phyloP scores from a whole-genome alignment of 2,329 filamentous ascomycete genomes.

The Fusarium protoensiforme region DNA sequence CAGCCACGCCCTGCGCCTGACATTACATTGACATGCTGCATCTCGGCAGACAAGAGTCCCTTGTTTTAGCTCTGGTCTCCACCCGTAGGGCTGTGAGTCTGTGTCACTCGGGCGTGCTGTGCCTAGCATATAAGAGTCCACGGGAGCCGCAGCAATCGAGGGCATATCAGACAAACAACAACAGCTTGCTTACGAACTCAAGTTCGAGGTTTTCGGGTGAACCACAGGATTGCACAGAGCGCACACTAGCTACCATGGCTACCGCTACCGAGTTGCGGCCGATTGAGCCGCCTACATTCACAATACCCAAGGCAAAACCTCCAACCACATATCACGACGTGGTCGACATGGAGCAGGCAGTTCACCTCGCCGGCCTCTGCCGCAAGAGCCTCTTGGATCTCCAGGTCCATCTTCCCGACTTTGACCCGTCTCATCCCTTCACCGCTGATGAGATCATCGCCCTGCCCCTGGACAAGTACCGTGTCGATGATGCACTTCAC shows the following conservation, averaged over 20 bases:
- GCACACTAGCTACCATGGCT: constrained; percentile 40
- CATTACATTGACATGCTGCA: constrained; percentile 11
- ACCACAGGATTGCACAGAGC: neutral
- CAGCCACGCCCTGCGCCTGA: constrained; percentile 35
- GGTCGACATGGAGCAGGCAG: constrained; percentile 42
- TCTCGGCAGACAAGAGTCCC: neutral
- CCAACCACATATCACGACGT: constrained; percentile 4
- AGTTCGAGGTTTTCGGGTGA: neutral
- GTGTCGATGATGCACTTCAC: constrained; percentile 46
- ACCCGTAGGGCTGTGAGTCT: constrained; percentile 30
- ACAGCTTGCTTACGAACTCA: neutral
- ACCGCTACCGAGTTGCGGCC: constrained; percentile 46
- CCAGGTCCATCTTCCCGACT: constrained; percentile 37
- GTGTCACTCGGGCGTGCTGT: neutral
- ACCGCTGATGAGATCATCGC: constrained; percentile 50
- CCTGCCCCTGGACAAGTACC: constrained; percentile 45
- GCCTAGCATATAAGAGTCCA: constrained; percentile 15
- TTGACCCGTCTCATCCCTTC: constrained; percentile 45
- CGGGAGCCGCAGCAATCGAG: neutral
- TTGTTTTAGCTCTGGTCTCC: constrained; percentile 13
- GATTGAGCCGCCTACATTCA: constrained; percentile 30
- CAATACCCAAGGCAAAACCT: constrained; percentile 1
- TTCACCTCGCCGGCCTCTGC: constrained; percentile 44
- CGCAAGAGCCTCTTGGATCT: constrained; percentile 45
- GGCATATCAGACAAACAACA: neutral